Conservation (phyloP, 257 asterid species). For the Lycium barbarum region DNA sequence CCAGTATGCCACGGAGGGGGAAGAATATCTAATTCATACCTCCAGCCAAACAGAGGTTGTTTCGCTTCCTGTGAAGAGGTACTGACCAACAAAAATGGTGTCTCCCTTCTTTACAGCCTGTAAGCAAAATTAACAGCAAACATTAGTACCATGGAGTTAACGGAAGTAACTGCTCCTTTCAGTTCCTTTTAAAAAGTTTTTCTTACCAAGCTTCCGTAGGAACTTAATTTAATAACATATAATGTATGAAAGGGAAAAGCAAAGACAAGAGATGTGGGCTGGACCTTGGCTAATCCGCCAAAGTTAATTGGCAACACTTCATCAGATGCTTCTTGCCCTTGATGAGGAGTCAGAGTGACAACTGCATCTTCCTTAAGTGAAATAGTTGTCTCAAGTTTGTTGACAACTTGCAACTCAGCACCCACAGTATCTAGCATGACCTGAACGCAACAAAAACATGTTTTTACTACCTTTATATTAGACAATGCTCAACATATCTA, state of each 20-base stretch:
- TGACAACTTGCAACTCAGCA: constrained; percentile 78
- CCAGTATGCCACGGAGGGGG: background rate
- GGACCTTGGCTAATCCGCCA: constrained; percentile 72
- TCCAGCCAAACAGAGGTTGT: constrained; percentile 92
- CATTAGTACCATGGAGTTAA: background rate
- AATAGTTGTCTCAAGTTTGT: constrained; percentile 61
- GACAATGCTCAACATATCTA: background rate
- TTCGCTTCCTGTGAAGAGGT: constrained; percentile 91
- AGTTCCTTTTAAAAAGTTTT: background rate
- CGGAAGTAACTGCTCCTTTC: background rate
- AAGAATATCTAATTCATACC: constrained; percentile 48
- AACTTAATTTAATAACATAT: background rate
- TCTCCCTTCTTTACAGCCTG: constrained; percentile 89
- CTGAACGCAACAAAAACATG: constrained; percentile 45
- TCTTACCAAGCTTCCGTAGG: background rate
- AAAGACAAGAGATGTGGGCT: background rate
- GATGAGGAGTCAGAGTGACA: constrained; percentile 72
- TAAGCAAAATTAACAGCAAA: constrained; percentile 30
- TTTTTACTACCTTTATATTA: background rate
- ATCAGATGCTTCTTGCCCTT: constrained; percentile 71
- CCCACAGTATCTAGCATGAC: constrained; percentile 87
- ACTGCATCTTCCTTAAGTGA: constrained; percentile 66
- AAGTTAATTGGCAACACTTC: constrained; percentile 74
- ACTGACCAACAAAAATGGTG: constrained; percentile 88
- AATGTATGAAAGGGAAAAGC: background rate